Conservation (phyloP, 2,329 filamentous ascomycete genomes). For the Colletotrichum theobromicola region DNA sequence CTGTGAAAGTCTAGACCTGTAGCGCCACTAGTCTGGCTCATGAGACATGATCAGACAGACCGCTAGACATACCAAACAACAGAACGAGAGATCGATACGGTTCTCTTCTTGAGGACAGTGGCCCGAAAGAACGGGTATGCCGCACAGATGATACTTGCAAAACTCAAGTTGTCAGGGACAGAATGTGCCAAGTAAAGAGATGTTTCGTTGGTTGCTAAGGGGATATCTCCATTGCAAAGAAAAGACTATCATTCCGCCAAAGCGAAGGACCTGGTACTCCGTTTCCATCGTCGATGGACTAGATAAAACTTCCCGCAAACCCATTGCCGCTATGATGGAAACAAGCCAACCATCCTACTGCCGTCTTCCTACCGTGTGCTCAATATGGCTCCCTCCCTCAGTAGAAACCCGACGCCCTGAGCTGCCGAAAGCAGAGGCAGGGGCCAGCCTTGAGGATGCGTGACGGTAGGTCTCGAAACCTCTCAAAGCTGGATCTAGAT, state of each 20-base stretch:
- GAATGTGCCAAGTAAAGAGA: neutral
- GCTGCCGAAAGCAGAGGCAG: neutral
- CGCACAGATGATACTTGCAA: neutral
- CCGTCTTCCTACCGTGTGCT: neutral
- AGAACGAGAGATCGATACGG: neutral
- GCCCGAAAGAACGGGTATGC: neutral
- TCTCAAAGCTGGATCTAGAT: neutral
- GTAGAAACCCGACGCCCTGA: neutral
- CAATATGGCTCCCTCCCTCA: neutral
- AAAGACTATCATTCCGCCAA: neutral
- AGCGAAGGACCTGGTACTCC: neutral
- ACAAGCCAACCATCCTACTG: neutral
- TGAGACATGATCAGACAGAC: neutral
- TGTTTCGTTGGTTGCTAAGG: neutral
- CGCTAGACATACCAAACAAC: neutral
- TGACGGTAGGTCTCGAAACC: neutral
- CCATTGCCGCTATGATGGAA: neutral
- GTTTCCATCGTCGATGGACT: neutral
- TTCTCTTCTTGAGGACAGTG: neutral
- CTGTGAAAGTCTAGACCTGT: neutral
- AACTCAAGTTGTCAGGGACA: neutral
- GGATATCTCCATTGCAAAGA: neutral
- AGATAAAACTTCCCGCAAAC: neutral
- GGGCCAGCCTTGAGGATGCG: neutral
- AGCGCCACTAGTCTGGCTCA: neutral